Percentiles rank a stretch among this genome's conserved stretches.
phyloP scores from a whole-genome alignment of 352 stramenopile species.

The Phytophthora ohioensis region DNA sequence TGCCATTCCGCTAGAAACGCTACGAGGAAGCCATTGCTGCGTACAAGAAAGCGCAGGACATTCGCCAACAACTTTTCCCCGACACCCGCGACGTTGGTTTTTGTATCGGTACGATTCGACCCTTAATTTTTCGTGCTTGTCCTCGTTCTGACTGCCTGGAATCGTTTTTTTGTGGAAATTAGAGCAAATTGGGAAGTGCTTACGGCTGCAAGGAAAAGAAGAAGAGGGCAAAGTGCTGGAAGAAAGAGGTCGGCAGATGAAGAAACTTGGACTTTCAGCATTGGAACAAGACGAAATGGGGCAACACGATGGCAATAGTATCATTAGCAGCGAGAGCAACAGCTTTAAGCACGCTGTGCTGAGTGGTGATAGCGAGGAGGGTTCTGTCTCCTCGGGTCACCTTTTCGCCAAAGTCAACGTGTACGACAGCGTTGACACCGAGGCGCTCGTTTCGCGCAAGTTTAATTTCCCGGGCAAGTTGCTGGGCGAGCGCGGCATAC shows the following conservation, averaged over 20 bases:
- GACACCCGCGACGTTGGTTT: conserved; percentile 82
- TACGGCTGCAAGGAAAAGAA: conserved; percentile 62
- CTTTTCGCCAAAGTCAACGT: conserved; percentile 43
- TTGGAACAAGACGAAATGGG: conserved; percentile 43
- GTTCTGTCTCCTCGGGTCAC: conserved; percentile 36
- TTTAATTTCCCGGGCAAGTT: conserved; percentile 77
- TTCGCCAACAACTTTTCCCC: conserved; percentile 77
- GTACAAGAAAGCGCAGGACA: conserved; percentile 76
- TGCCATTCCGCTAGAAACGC: conserved; percentile 48
- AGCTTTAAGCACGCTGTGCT: conserved; percentile 39
- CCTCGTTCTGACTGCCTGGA: not conserved
- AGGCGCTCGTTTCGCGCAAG: conserved; percentile 57
- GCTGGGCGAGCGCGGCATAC: conserved; percentile 65
- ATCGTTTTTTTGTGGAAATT: not conserved
- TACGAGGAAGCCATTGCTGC: conserved; percentile 75
- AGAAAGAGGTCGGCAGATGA: conserved; percentile 68
- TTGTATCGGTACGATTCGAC: conserved; percentile 63
- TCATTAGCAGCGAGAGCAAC: conserved; percentile 28
- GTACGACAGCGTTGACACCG: conserved; percentile 47
- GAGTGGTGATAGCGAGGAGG: conserved; percentile 32
- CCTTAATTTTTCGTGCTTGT: not conserved
- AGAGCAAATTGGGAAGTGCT: conserved; percentile 89
- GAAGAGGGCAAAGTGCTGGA: conserved; percentile 69
- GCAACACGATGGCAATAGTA: conserved; percentile 28
- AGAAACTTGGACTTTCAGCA: conserved; percentile 58